Evolutionary conservation across 495 filamentous ascomycete species (phyloP).

Genomic region (Staphylotrichum tortipilum): DNA sequence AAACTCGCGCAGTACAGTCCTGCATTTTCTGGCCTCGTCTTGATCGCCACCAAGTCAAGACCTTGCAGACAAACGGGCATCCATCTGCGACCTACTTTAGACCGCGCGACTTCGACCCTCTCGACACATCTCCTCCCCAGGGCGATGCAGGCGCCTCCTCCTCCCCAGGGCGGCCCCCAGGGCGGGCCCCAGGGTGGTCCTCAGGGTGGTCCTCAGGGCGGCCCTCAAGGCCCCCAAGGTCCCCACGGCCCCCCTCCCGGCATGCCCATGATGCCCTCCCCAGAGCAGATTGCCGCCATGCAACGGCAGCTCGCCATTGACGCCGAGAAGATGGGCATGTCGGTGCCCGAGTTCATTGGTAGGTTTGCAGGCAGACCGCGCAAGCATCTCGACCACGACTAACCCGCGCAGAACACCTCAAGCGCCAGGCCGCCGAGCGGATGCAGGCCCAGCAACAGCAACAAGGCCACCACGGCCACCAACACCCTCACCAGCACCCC

Average conservation of each 20-base stretch:
- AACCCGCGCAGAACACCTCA: constrained; percentile 40
- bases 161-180: constrained; percentile 7
- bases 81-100: too few relatives aligned
- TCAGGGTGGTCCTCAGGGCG: neutral
- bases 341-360: constrained; percentile 59
- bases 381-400: neutral
- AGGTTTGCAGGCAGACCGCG: neutral
- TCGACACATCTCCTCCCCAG: neutral
- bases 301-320: constrained; percentile 74
- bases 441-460: constrained; percentile 61
- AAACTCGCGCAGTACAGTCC: too few relatives aligned
- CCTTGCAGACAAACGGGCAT: too few relatives aligned
- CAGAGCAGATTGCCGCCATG: constrained; percentile 77
- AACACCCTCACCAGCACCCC: constrained; percentile 50
- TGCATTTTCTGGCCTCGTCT: too few relatives aligned
- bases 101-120: too few relatives aligned
- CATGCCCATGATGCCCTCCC: constrained; percentile 53
- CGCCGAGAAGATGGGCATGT: constrained; percentile 65
- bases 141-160: constrained; percentile 10
- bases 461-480: constrained; percentile 40
- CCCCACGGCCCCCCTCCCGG: constrained; percentile 6
- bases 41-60: too few relatives aligned
- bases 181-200: neutral
- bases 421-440: constrained; percentile 46
- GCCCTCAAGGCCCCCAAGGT: neutral